Evolutionary conservation across 2,329 filamentous ascomycete species (phyloP), one percentile per base, ranked within the genome.

Genomic region (Claviceps quebecensis): DNA sequence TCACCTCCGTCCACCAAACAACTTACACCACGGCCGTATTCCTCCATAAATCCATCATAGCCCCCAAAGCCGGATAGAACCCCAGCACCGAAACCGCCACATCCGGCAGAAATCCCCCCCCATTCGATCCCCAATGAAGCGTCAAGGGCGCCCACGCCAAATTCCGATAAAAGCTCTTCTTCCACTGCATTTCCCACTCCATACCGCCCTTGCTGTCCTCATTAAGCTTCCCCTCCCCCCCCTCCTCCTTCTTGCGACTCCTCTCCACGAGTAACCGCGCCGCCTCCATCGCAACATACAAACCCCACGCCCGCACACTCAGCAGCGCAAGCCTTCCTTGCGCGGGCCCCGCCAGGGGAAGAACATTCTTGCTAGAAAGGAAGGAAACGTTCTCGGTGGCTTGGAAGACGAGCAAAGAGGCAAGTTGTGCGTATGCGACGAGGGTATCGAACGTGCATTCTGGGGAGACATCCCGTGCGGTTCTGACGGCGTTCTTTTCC

Each of bases 341-440:
- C 47, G 75, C 76, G 47, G 76, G 72, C 14, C 74, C 71, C 5
- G 68, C 67, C 68, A 78, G 74, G 16, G 69, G 73, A 48, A 95
- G 63, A 3, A 94, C 77, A 19, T 84, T 83, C 65, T 89, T 89
- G 54, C 74, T 72, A 3, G 81, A 75, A 39, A 97, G 75, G 70
- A 85, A 95, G 16, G 85, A 85, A 40, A 77, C 75, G 68, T 95
- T 96, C 72, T 98, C 93, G 41, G 91, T 74, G 1, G 78, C 69
- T 68, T 96, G 89, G 71, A 86, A 95, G 9, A 71, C 63, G 9
- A 84, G 67, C 65, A 86, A 85, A 11, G 80, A 74, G 11, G 74
- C 56, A 19, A 95, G 78, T 65, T 93, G 86, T 6, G 77, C 70
- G 66, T 81, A 83, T 22, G 79, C 78, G 45, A 95, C 69, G 37